Conservation (phyloP, 129 eudicot species). For the Flaveria robusta region DNA sequence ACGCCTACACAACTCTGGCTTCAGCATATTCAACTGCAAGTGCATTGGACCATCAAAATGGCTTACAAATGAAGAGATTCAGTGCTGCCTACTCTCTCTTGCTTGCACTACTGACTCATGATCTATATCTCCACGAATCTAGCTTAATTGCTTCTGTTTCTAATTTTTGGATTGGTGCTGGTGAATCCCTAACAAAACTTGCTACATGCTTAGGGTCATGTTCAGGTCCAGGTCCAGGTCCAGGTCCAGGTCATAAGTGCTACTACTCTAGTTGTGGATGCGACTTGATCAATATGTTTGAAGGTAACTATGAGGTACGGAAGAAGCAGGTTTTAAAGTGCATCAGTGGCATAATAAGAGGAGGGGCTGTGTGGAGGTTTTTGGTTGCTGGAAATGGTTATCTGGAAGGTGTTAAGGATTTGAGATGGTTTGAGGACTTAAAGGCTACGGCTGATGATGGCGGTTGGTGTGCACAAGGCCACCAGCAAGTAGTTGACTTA, state of each 20-base stretch:
- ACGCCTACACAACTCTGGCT: constrained; percentile 61
- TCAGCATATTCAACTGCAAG: constrained; percentile 56
- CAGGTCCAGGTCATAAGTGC: no score
- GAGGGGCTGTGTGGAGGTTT: constrained; percentile 44
- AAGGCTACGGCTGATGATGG: constrained; percentile 14
- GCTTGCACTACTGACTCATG: constrained; percentile 58
- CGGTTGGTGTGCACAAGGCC: background rate
- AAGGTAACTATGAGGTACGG: constrained; percentile 17
- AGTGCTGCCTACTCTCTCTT: constrained; percentile 65
- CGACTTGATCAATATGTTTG: constrained; percentile 25
- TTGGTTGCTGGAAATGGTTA: constrained; percentile 39
- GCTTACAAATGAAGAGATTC: constrained; percentile 38
- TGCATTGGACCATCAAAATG: constrained; percentile 21
- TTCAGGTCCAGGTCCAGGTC: no score
- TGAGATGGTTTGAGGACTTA: constrained; percentile 35
- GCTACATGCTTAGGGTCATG: constrained; percentile 23
- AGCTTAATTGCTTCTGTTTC: constrained; percentile 52
- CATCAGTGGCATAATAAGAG: constrained; percentile 26
- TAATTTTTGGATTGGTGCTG: constrained; percentile 54
- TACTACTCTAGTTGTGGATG: constrained; percentile 9
- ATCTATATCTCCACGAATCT: constrained; percentile 55
- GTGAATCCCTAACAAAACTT: constrained; percentile 52
- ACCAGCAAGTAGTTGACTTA: constrained; percentile 20
- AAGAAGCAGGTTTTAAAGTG: constrained; percentile 37
- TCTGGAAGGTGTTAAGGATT: constrained; percentile 34